A percentile compares a stretch with the other conserved stretches of the same genome.
These are phyloP conservation scores for Salvia sclarea DNA, from an alignment of 305 asterid species.

Conservation along the genomic window DNA sequence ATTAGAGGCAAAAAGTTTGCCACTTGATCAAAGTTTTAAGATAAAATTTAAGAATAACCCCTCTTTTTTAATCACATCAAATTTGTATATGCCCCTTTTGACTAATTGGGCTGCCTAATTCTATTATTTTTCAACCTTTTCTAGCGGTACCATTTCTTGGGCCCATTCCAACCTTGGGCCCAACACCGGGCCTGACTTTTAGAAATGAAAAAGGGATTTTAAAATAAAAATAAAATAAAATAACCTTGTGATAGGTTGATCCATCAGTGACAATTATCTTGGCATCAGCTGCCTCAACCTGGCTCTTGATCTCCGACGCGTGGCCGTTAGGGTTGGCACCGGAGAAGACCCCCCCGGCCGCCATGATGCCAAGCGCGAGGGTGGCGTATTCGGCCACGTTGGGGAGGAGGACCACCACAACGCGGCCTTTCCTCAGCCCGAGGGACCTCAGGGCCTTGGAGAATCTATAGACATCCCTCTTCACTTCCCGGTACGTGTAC, in stretches of 20 bases:
- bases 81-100: too few relatives aligned
- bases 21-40: too few relatives aligned
- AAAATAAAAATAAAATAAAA: too few relatives aligned
- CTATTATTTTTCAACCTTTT: too few relatives aligned
- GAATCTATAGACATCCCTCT: constrained; percentile 60
- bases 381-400: constrained; percentile 74
- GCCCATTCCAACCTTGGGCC: too few relatives aligned
- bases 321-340: constrained; percentile 85
- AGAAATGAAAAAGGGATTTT: too few relatives aligned
- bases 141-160: too few relatives aligned
- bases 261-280: constrained; percentile 79
- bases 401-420: constrained; percentile 79
- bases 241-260: constrained; percentile 56
- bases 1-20: too few relatives aligned
- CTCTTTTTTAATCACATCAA: too few relatives aligned
- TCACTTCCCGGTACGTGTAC: constrained; percentile 66
- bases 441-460: constrained; percentile 87
- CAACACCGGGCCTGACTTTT: too few relatives aligned
- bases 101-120: too few relatives aligned
- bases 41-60: too few relatives aligned
- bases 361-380: constrained; percentile 90
- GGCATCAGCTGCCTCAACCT: constrained; percentile 83
- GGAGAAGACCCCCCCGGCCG: constrained; percentile 84
- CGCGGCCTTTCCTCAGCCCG: constrained; percentile 77
- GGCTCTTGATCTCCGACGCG: constrained; percentile 79